phyloP scores from a whole-genome alignment of 140 eudicot species.

The Eryngium alpinum region DNA sequence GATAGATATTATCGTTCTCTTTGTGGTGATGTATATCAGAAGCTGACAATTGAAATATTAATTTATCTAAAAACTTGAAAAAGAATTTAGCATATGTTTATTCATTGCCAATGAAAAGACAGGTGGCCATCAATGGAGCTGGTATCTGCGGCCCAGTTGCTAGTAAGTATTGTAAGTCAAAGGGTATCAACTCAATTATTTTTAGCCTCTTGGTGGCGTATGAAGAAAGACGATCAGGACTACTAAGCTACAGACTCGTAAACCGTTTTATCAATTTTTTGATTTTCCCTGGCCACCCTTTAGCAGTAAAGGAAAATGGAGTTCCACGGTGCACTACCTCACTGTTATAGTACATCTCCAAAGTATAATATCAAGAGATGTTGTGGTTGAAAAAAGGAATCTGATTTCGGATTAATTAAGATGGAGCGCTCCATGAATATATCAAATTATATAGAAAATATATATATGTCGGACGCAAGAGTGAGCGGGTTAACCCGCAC shows the following conservation, averaged over 20 bases:
- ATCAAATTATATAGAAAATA: too few species aligned
- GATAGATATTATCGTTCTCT: too few species aligned
- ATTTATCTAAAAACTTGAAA: too few species aligned
- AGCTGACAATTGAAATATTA: too few species aligned
- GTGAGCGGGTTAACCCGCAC: too few species aligned
- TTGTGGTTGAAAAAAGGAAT: too few species aligned
- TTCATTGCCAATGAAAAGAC: slow-evolving; percentile 22
- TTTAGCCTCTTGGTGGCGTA: slow-evolving; percentile 59
- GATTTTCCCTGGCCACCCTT: slow-evolving; percentile 58
- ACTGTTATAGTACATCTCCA: too few species aligned
- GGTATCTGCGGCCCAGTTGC: slow-evolving; percentile 70
- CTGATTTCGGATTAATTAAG: too few species aligned
- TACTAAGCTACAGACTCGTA: slow-evolving; percentile 52
- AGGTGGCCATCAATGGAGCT: slow-evolving; percentile 58
- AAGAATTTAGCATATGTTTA: background rate
- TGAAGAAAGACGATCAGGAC: slow-evolving; percentile 52
- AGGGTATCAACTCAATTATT: slow-evolving; percentile 44
- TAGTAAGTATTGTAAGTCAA: slow-evolving; percentile 49
- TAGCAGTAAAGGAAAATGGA: slow-evolving; percentile 38
- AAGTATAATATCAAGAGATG: too few species aligned
- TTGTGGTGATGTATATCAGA: too few species aligned
- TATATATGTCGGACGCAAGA: too few species aligned
- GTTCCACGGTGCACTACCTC: slow-evolving; percentile 26
- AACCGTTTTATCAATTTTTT: slow-evolving; percentile 39
- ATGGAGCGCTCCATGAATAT: too few species aligned